phyloP scores from a whole-genome alignment of 305 asterid genomes.

The Fraxinus dipetala region DNA sequence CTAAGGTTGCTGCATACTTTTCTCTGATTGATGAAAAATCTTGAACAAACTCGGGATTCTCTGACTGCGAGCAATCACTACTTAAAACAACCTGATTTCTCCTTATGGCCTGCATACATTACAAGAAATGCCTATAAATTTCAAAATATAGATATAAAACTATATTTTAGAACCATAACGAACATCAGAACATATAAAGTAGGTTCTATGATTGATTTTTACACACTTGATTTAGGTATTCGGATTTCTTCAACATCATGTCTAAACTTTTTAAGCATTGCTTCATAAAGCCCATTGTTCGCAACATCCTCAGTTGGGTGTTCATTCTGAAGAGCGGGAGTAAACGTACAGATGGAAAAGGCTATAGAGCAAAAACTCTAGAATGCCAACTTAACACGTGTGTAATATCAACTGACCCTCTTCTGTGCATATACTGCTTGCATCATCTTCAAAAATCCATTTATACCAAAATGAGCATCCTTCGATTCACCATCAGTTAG shows the following conservation, averaged over 20 bases:
- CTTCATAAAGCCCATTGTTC: conserved; percentile 63
- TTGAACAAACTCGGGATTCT: conserved; percentile 30
- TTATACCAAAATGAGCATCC: conserved; percentile 50
- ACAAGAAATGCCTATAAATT: conserved; percentile 7
- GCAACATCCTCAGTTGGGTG: conserved; percentile 49
- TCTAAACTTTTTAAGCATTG: conserved; percentile 72
- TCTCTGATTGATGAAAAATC: conserved; percentile 34
- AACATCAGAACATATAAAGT: conserved; percentile 9
- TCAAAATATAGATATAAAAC: not conserved
- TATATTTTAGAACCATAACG: conserved; percentile 10
- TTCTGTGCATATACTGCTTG: conserved; percentile 64
- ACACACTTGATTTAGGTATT: conserved; percentile 73
- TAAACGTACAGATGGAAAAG: not conserved
- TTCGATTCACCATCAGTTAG: conserved; percentile 78
- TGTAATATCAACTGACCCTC: conserved; percentile 41
- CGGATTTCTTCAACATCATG: conserved; percentile 78
- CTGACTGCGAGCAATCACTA: conserved; percentile 37
- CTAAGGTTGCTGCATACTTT: conserved; percentile 46
- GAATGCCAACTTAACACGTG: conserved; percentile 11
- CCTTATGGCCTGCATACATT: conserved; percentile 42
- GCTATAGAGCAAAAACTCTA: conserved; percentile 4
- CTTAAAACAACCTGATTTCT: conserved; percentile 37
- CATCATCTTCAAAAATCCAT: conserved; percentile 70
- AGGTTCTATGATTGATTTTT: conserved; percentile 22
- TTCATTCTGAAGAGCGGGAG: conserved; percentile 46